Base-by-base conservation (phyloP, 1,139 yeast genomes). In the Nakaseomyces uthaithaninus region DNA sequence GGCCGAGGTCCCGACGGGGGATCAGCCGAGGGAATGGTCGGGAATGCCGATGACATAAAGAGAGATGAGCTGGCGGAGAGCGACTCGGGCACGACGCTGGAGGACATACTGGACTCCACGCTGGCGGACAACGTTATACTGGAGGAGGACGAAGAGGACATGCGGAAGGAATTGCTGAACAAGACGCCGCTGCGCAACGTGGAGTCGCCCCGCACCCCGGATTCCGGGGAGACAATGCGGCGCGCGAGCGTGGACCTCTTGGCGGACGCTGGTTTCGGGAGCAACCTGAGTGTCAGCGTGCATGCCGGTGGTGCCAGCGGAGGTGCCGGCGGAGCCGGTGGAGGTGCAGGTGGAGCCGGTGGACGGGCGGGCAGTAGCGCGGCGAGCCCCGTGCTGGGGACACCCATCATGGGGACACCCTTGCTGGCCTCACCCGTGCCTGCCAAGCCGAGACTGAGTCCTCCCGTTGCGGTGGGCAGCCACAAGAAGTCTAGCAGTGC, bases 71-170 rank as follows among this genome's bases (percentile, higher is more conserved):
- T 28, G 20, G 12, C 6, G 20, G 22, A 11, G n/a, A 28, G 33
- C n/a, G 33, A 28, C 5, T 28, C 33, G 9, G 18, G 33, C 18
- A 22, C 33, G 8, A 28, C 33, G 7, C 12, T 28, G 10, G 33
- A 28, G 20, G 33, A 28, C 12, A 17, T 28, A 17, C n/a, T 28
- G 33, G 33, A 28, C 18, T 20, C 33, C 18, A 28, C 33, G 12
- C 12, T 28, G 14, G 33, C 33, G 5, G 33, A 28, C 33, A 28
- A 28, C 22, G 6, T 28, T 28, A 28, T 28, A 17, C 4, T 28
- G n/a, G 33, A 28, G 18, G 33, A 28, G 9, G 33, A 28, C 33
- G 33, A 28, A 17, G 33, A 28, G 14, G 22, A 17, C 22, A 27
- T 27, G 33, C 17, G 18, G 22, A 17, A 17, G 33, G 11, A 7